Evolutionary conservation across 2,329 filamentous ascomycete genomes (phyloP).

Genomic region (Cercospora sp.): DNA sequence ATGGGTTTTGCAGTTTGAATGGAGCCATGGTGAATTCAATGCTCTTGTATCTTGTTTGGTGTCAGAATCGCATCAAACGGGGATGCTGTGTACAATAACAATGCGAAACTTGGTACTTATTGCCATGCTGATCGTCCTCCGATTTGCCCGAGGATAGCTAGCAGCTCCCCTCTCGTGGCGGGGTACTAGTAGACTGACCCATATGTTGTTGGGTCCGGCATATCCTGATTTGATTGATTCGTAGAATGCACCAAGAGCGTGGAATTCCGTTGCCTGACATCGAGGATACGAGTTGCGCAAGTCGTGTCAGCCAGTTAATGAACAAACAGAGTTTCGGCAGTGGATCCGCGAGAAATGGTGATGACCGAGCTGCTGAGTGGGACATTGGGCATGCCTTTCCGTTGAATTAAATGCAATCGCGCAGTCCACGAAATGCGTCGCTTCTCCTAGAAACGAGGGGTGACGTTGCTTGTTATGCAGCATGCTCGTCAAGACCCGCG

Average conservation of each 20-base stretch:
- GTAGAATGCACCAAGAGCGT: not conserved
- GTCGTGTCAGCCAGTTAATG: not conserved
- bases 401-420: not conserved
- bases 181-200: slow-evolving; percentile 2
- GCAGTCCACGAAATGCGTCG: not conserved
- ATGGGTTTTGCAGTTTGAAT: slow-evolving; percentile 37
- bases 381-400: not conserved
- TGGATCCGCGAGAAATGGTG: not conserved
- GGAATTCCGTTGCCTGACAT: not conserved
- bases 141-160: slow-evolving; percentile 15
- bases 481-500: not conserved
- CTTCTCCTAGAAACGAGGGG: not conserved
- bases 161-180: slow-evolving; percentile 14
- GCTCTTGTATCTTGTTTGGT: not conserved
- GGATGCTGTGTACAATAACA: not conserved
- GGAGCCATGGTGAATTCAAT: slow-evolving; percentile 20
- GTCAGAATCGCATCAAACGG: not conserved
- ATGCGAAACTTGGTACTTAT: not conserved
- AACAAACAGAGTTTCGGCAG: not conserved
- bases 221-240: not conserved
- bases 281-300: slow-evolving; percentile 2
- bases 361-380: not conserved
- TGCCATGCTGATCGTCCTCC: not conserved
- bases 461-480: not conserved
- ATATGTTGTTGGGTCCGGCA: not conserved